Base-by-base conservation (phyloP, 306 rosid genomes). In the Albizia julibrissin region DNA sequence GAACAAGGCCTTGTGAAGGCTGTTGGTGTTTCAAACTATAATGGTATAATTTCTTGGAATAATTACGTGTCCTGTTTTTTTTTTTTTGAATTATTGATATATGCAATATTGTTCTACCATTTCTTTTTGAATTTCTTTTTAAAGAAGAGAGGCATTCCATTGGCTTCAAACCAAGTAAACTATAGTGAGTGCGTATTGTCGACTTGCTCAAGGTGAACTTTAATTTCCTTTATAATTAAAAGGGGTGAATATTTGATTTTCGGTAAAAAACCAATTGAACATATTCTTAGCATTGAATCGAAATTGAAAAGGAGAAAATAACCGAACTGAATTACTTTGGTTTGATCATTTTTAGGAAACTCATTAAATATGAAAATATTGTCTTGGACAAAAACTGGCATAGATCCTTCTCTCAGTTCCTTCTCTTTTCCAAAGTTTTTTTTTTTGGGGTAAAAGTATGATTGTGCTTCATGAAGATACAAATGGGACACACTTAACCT, bases 1-100 rank as follows among this genome's bases (percentile, higher is more conserved):
- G 97, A 93, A 80, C 94, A 93, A 81, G 99, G 99, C 49, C 92
- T 95, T 84, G 98, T 95, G 84, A 95, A 92, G 88, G 98, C 99
- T 33, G 96, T 93, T 75, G 99, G 99, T 14, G 97, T 95, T 83
- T 95, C 98, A 67, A 95, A 95, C 83, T 95, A 93, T 79, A 92
- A 56, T 40, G 94, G 99, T 93, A 44, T 95, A 87, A 74, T 72
- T 33, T 71, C 49, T 66, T 16, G n/a, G 52, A 22, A 27, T 61
- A 67, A 15, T 67, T 64, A 52, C 27, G 8, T 67, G 54, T 54
- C 69, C 47, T 59, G 10, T 74, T 79, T 74, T 79, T 69, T 31
- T 29, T 37, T 24, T 56, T 12, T 69, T 24, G 33, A 29, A 69
- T 19, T 67, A 4, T 54, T 44, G 39, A 19, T 22, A 27, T 76